Evolutionary conservation across 2,329 filamentous ascomycete species (phyloP).

Genomic region (Fusarium cyanostomum): DNA sequence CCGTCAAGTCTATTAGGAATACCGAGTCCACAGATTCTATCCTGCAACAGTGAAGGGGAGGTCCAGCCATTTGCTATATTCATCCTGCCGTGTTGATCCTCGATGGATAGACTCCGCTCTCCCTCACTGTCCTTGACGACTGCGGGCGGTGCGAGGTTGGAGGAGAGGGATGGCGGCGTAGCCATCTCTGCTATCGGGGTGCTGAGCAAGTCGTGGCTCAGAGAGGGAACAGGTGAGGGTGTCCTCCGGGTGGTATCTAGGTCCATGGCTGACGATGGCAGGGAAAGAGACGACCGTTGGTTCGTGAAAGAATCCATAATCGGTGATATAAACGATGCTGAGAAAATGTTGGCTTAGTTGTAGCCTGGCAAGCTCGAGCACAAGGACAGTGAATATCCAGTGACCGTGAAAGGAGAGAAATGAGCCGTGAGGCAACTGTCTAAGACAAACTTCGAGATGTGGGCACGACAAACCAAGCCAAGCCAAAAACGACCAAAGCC

Average conservation of each 20-base stretch:
- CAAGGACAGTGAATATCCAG: conserved; percentile 1
- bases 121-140: conserved; percentile 7
- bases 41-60: conserved; percentile 19
- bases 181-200: conserved; percentile 31
- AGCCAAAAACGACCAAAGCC: conserved; percentile 9
- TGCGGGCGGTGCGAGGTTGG: conserved; percentile 20
- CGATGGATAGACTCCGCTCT: conserved; percentile 7
- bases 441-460: conserved; percentile 19
- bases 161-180: conserved; percentile 30
- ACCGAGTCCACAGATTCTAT: conserved; percentile 7
- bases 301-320: conserved; percentile 30
- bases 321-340: not conserved
- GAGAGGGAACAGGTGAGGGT: conserved; percentile 31
- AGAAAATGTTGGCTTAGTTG: conserved; percentile 1
- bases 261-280: conserved; percentile 33
- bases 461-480: conserved; percentile 3
- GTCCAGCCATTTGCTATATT: conserved; percentile 12
- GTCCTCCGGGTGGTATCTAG: conserved; percentile 28
- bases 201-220: conserved; percentile 27
- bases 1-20: not conserved
- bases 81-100: not conserved
- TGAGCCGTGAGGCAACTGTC: conserved; percentile 31
- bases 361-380: not conserved
- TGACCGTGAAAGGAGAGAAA: not conserved
- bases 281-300: conserved; percentile 15